Evolutionary conservation across 129 eudicot genomes (phyloP).

Genomic region (Cynara cardunculus): DNA sequence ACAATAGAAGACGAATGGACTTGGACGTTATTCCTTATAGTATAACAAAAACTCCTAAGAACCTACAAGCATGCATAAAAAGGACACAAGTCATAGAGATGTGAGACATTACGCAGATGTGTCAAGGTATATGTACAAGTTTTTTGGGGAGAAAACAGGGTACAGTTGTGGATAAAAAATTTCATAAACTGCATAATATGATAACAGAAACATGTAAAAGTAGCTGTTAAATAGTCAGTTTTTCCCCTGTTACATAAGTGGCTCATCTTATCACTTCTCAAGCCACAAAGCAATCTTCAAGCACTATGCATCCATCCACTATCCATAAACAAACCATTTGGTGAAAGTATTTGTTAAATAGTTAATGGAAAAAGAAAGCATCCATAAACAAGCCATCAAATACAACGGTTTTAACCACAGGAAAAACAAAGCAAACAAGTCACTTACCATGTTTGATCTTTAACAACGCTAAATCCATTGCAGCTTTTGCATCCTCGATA

Average conservation of each 20-base stretch:
- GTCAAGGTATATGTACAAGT: neutral
- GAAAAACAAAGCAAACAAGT: neutral
- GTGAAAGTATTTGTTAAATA: neutral
- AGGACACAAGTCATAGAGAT: neutral
- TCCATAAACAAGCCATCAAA: neutral
- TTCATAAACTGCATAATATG: neutral
- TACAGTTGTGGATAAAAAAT: neutral
- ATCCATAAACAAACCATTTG: neutral
- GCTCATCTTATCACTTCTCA: neutral
- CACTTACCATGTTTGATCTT: conserved; percentile 68
- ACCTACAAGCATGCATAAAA: neutral
- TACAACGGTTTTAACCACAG: neutral
- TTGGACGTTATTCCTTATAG: neutral
- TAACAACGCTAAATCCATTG: conserved; percentile 80
- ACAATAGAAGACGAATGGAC: neutral
- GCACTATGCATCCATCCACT: neutral
- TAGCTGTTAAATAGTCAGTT: neutral
- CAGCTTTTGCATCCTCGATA: conserved; percentile 90
- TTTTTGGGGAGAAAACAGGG: neutral
- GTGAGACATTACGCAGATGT: neutral
- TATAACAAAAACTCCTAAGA: neutral
- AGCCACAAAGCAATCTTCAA: neutral
- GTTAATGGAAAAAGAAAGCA: neutral
- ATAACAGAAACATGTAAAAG: neutral
- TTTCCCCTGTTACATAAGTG: neutral